Evolutionary conservation across 2,329 filamentous ascomycete species (phyloP).

Genomic region (Xylariaceae sp.): DNA sequence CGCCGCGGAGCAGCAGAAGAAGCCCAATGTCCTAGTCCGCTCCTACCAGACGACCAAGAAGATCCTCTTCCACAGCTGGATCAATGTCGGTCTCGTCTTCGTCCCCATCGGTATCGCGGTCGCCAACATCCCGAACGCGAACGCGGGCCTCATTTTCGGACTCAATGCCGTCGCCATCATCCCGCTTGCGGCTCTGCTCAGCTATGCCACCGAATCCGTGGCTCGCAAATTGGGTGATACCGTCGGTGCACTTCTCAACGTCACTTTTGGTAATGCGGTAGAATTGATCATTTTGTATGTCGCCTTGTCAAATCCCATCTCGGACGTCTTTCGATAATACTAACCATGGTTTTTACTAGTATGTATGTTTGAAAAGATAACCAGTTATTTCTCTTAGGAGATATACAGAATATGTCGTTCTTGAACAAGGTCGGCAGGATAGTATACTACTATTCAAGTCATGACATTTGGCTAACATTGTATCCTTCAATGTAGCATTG

Average conservation of each 20-base stretch:
- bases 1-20: conserved; percentile 28
- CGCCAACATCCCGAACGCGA: conserved; percentile 47
- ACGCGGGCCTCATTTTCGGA: conserved; percentile 61
- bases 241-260: conserved; percentile 66
- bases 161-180: conserved; percentile 73
- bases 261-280: conserved; percentile 74
- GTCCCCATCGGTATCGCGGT: conserved; percentile 71
- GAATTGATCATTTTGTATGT: conserved; percentile 70
- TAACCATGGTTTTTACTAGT: conserved; percentile 21
- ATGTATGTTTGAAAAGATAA: conserved; percentile 22
- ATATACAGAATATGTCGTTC: not conserved
- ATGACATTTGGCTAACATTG: conserved; percentile 23
- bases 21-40: conserved; percentile 31
- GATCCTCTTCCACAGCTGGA: conserved; percentile 66
- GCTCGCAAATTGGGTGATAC: conserved; percentile 68
- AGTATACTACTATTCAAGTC: not conserved
- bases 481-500: conserved; percentile 53
- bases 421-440: not conserved
- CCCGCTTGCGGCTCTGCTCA: conserved; percentile 65
- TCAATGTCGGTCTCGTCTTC: conserved; percentile 72
- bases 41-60: conserved; percentile 50
- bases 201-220: conserved; percentile 70
- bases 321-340: conserved; percentile 1
- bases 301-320: not conserved
- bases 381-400: not conserved